Evolutionary conservation across 331 rosid genomes (phyloP), one percentile per base, ranked within the genome.

Genomic region (Telfairia occidentalis): DNA sequence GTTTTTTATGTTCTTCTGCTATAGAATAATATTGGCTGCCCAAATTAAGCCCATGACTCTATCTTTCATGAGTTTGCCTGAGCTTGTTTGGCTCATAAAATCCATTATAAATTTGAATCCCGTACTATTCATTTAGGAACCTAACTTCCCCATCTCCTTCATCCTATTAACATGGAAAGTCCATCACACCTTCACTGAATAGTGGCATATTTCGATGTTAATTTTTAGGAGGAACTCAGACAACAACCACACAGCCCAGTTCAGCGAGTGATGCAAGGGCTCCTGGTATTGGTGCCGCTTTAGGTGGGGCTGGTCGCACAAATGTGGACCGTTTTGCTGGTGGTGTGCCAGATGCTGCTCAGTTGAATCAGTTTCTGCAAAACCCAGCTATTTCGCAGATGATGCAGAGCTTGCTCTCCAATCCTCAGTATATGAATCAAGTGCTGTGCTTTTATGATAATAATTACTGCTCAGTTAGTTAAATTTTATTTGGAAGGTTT

Each of bases 311-410:
- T 59, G 87, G 91, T 65, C 87, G 81, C 71, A 78, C 85, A 0
- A 69, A 81, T 77, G 75, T 77, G 77, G 90, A 84, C 16, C 80
- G 76, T 60, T 82, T 82, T 83, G 30, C 76, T 57, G 79, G 80
- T 34, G 83, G 74, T 49, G 35, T 76, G 85, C 85, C 87, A 42
- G 89, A 87, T 60, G 54, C 82, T 74, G 29, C 81, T 80, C 59
- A n/a, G 66, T 57, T 87, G 78, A 85, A 67, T 76, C 91, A 87
- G 79, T 75, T 87, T 30, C 65, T 87, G 79, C 89, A 87, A 74
- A 87, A 85, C 78, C 91, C 91, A 52, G 91, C 89, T 19, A 55
- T 85, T 37, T 82, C 86, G 9, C 91, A 87, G 79, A 87, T 85
- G 87, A 87, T 87, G 91, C 91, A 87, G 71, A 83, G 83, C 84